Evolutionary conservation across 352 stramenopile genomes (phyloP).

Genomic region (Globisporangium takayamanum): DNA sequence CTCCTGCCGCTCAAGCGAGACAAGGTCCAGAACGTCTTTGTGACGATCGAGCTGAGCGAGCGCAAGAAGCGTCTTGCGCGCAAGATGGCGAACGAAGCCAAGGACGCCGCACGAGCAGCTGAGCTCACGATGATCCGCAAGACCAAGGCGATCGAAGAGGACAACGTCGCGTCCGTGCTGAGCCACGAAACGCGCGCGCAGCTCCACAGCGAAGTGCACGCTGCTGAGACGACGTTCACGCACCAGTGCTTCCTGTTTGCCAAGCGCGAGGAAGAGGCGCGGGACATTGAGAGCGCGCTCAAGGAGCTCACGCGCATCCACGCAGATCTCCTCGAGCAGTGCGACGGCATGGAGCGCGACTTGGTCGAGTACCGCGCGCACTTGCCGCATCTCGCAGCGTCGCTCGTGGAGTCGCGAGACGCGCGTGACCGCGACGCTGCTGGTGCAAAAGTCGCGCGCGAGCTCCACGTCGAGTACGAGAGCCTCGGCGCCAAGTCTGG

Average conservation of each 20-base stretch:
- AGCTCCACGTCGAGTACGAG: conserved; percentile 65
- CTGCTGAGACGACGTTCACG: conserved; percentile 42
- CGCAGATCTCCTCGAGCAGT: conserved; percentile 51
- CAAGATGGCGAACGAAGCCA: conserved; percentile 38
- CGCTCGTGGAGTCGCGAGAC: conserved; percentile 24
- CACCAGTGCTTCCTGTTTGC: conserved; percentile 60
- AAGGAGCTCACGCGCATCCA: conserved; percentile 65
- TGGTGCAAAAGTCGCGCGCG: conserved; percentile 39
- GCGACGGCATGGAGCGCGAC: conserved; percentile 48
- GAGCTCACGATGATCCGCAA: conserved; percentile 46
- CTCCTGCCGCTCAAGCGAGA: conserved; percentile 46
- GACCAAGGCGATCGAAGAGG: conserved; percentile 40
- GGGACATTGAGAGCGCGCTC: conserved; percentile 55
- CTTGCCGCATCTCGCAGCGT: conserved; percentile 45
- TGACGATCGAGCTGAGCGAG: conserved; percentile 64
- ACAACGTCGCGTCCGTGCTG: conserved; percentile 32
- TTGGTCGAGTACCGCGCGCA: conserved; percentile 43
- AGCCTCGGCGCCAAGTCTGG: conserved; percentile 35
- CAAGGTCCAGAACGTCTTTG: conserved; percentile 58
- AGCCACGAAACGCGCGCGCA: conserved; percentile 29
- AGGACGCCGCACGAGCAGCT: conserved; percentile 33
- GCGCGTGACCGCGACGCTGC: conserved; percentile 30
- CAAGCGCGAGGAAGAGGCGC: conserved; percentile 65
- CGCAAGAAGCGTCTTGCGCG: conserved; percentile 52
- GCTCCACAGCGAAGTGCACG: conserved; percentile 33